phyloP scores from a whole-genome alignment of 257 asterid species.

The Eucommia ulmoides region DNA sequence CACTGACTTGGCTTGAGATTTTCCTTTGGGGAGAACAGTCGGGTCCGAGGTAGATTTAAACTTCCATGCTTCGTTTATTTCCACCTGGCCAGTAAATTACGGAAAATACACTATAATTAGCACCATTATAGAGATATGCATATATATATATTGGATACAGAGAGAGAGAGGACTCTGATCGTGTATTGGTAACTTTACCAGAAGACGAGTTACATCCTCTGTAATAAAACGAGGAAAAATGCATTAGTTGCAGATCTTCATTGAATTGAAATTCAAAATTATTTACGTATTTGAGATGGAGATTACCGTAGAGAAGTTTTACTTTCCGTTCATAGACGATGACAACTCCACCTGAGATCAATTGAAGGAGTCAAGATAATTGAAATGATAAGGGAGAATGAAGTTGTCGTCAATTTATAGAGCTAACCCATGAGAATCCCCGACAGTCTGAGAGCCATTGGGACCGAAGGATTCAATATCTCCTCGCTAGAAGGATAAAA shows the following conservation, averaged over 20 bases:
- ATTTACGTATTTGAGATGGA: neutral
- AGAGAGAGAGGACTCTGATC: too few relatives aligned
- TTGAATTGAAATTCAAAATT: neutral
- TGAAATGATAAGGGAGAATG: slow-evolving; percentile 5
- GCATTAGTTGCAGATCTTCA: slow-evolving; percentile 1
- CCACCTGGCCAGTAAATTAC: slow-evolving; percentile 33
- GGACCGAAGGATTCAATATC: slow-evolving; percentile 81
- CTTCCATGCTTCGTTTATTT: slow-evolving; percentile 90
- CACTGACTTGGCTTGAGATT: slow-evolving; percentile 70
- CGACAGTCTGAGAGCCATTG: slow-evolving; percentile 95
- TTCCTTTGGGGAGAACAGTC: slow-evolving; percentile 56
- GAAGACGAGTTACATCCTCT: slow-evolving; percentile 86
- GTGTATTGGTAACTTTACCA: too few relatives aligned
- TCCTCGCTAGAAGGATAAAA: slow-evolving; percentile 39
- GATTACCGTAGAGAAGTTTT: slow-evolving; percentile 67
- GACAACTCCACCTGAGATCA: slow-evolving; percentile 71
- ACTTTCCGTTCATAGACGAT: slow-evolving; percentile 93
- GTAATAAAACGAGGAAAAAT: slow-evolving; percentile 13
- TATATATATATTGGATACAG: too few relatives aligned
- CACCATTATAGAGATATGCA: too few relatives aligned
- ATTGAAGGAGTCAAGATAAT: too few relatives aligned
- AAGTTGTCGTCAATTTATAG: neutral
- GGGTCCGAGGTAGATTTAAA: slow-evolving; percentile 53
- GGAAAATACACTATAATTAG: neutral
- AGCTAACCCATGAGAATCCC: slow-evolving; percentile 88